These are phyloP conservation scores for Hansenula anomala DNA, from an alignment of 1,139 yeast species.

Conservation along the genomic window DNA sequence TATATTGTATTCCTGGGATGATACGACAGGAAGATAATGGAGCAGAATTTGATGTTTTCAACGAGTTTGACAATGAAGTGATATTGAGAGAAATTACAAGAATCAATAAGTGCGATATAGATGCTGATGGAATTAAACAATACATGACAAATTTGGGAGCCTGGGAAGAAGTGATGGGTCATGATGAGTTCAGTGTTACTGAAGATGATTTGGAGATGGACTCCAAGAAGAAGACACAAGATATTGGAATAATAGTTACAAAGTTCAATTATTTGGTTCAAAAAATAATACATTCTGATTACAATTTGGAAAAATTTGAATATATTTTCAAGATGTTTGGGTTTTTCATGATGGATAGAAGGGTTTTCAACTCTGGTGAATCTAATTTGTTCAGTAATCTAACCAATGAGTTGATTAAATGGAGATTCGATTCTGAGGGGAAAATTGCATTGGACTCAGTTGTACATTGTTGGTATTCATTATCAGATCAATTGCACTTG, in stretches of 20 bases:
- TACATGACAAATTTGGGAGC: constrained; percentile 13
- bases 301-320: not conserved
- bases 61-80: constrained; percentile 4
- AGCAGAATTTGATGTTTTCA: constrained; percentile 7
- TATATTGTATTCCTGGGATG: constrained; percentile 2
- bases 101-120: not conserved
- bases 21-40: not conserved
- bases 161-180: not conserved
- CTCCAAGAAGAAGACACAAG: constrained; percentile 6
- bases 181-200: constrained; percentile 1
- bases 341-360: constrained; percentile 13
- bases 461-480: constrained; percentile 3
- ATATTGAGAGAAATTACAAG: not conserved
- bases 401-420: constrained; percentile 1
- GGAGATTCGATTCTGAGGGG: constrained; percentile 1
- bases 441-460: not conserved
- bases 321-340: constrained; percentile 10
- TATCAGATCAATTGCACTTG: constrained; percentile 1
- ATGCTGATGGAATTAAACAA: not conserved
- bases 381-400: not conserved
- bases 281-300: constrained; percentile 4
- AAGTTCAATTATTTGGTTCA: constrained; percentile 8
- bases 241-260: constrained; percentile 1
- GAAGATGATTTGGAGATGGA: constrained; percentile 7
- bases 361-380: constrained; percentile 5